These are phyloP conservation scores for Schwanniomyces vanrijiae DNA, from an alignment of 805 yeast species.

Conservation along the genomic window DNA sequence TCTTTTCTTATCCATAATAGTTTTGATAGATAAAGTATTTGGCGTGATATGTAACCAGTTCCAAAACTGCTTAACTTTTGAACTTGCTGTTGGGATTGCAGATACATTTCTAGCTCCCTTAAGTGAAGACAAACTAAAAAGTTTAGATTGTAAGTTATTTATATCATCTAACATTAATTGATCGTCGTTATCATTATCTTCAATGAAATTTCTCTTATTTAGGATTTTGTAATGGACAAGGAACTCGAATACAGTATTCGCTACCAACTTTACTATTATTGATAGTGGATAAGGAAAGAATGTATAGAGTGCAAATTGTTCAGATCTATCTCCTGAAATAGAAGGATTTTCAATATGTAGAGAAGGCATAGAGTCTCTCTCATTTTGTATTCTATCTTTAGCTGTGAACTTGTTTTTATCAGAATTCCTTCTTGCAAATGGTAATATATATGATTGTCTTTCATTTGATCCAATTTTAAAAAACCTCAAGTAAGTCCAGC, in stretches of 20 bases:
- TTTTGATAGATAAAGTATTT: slow-evolving; percentile 18
- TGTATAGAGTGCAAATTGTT: slow-evolving; percentile 34
- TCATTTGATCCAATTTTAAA: slow-evolving; percentile 43
- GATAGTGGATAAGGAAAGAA: slow-evolving; percentile 45
- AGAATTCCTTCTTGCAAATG: slow-evolving; percentile 24
- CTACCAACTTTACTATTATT: slow-evolving; percentile 17
- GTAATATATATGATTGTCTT: slow-evolving; percentile 43
- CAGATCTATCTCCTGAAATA: slow-evolving; percentile 27
- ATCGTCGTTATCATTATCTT: slow-evolving; percentile 20
- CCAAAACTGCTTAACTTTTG: slow-evolving; percentile 21
- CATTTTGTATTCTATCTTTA: not conserved
- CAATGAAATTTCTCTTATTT: slow-evolving; percentile 22
- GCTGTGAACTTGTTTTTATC: slow-evolving; percentile 10
- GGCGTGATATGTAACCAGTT: slow-evolving; percentile 17
- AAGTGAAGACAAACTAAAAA: slow-evolving; percentile 41
- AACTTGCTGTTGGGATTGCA: slow-evolving; percentile 27
- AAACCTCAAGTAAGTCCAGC: slow-evolving; percentile 42
- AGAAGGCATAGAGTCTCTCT: slow-evolving; percentile 2
- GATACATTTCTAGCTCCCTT: slow-evolving; percentile 40
- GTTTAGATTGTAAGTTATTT: slow-evolving; percentile 30
- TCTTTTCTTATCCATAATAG: slow-evolving; percentile 39
- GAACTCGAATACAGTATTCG: slow-evolving; percentile 19
- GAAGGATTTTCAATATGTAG: slow-evolving; percentile 18
- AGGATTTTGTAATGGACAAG: slow-evolving; percentile 20
- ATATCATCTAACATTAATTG: slow-evolving; percentile 27